Percentiles rank a stretch among this genome's conserved stretches.
Evolutionary conservation across 768 basidiomycete genomes (phyloP).

Genomic region (Auricularia auricula-judae): DNA sequence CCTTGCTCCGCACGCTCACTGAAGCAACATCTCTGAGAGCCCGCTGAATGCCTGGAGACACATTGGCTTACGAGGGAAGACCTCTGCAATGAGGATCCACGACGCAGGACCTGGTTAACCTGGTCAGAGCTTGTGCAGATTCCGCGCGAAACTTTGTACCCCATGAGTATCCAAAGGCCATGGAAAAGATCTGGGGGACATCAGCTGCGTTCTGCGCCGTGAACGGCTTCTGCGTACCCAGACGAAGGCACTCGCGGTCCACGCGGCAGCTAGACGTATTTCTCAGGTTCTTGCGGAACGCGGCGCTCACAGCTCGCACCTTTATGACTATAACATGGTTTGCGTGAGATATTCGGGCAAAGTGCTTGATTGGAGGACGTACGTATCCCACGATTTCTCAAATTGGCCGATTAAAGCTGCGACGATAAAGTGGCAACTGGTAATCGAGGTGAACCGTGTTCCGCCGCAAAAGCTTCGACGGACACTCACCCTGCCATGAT

Average conservation of each 20-base stretch:
- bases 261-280: constrained; percentile 42
- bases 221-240: constrained; percentile 26
- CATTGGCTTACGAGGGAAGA: constrained; percentile 35
- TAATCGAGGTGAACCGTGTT: constrained; percentile 9
- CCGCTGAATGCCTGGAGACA: neutral
- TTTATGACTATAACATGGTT: neutral
- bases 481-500: constrained; percentile 47
- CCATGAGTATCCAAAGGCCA: constrained; percentile 69
- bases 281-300: neutral
- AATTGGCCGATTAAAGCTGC: constrained; percentile 53
- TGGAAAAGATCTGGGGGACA: constrained; percentile 38
- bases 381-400: constrained; percentile 42
- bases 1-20: constrained; percentile 62
- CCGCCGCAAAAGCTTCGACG: neutral
- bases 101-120: constrained; percentile 40
- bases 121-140: too few relatives aligned
- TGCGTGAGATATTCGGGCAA: neutral
- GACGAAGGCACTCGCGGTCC: constrained; percentile 58
- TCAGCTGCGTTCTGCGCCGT: too few relatives aligned
- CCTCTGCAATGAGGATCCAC: constrained; percentile 71
- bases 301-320: neutral
- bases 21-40: constrained; percentile 14
- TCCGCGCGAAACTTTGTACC: constrained; percentile 22
- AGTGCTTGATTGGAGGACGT: constrained; percentile 14
- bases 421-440: constrained; percentile 57